Evolutionary conservation across 1,284 basidiomycete genomes (phyloP).

Genomic region (Malassezia obtusa): DNA sequence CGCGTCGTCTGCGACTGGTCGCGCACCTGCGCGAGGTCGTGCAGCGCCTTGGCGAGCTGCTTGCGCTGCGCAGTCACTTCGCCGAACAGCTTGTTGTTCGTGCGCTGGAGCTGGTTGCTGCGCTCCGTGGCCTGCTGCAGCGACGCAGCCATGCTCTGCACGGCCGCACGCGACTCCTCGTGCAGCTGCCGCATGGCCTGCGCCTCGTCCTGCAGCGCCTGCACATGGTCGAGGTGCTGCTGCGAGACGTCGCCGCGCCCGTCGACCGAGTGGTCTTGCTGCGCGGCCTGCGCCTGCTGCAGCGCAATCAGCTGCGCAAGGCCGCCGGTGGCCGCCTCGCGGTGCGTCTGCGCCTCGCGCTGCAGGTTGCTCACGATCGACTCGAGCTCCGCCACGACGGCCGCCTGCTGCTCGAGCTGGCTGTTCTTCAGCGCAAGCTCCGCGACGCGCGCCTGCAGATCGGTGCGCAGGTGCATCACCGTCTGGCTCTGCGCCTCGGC

Average conservation of each 20-base stretch:
- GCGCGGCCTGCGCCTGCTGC: conserved; percentile 20
- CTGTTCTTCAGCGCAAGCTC: conserved; percentile 59
- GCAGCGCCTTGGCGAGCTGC: conserved; percentile 63
- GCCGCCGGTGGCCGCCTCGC: conserved; percentile 33
- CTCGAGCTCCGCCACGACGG: conserved; percentile 65
- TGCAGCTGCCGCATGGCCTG: conserved; percentile 40
- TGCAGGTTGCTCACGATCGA: conserved; percentile 58
- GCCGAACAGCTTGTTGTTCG: conserved; percentile 61
- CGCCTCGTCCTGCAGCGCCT: conserved; percentile 39
- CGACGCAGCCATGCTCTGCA: conserved; percentile 49
- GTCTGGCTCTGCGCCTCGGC: conserved; percentile 50
- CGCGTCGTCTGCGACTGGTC: conserved; percentile 19
- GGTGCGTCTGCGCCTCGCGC: conserved; percentile 39
- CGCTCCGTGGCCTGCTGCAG: conserved; percentile 61
- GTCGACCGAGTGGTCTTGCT: conserved; percentile 19
- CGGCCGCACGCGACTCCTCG: conserved; percentile 33
- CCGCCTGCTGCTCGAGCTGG: conserved; percentile 38
- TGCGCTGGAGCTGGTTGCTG: conserved; percentile 60
- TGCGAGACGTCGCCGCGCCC: conserved; percentile 6
- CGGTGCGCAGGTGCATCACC: conserved; percentile 63
- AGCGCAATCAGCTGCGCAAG: conserved; percentile 37
- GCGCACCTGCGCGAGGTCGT: conserved; percentile 64
- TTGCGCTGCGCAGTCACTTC: conserved; percentile 69
- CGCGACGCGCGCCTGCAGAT: conserved; percentile 57
- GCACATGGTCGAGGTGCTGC: conserved; percentile 28